A percentile compares a stretch with the other conserved stretches of the same genome.
Conservation (phyloP, 2,329 filamentous ascomycete species). For the Emericellopsis atlantica region DNA sequence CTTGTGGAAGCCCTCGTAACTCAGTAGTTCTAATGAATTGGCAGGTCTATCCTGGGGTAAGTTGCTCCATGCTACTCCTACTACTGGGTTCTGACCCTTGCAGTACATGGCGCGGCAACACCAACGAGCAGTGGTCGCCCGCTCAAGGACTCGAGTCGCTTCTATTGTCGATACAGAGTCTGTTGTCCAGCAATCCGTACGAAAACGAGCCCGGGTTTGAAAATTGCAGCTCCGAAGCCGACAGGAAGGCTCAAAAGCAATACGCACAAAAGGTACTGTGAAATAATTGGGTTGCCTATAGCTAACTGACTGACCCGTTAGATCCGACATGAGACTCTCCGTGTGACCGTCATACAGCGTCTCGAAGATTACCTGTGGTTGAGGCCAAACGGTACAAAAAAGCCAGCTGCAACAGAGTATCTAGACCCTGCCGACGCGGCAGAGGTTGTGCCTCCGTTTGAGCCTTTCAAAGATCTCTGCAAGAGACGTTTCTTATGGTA, state of each 20-base stretch:
- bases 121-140: conserved; percentile 90
- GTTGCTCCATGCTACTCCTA: not conserved
- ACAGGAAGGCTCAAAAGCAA: conserved; percentile 60
- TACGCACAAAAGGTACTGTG: conserved; percentile 64
- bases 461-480: conserved; percentile 81
- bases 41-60: conserved; percentile 76
- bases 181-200: conserved; percentile 90
- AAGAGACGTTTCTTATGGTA: conserved; percentile 95
- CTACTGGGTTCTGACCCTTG: conserved; percentile 4
- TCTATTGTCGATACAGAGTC: conserved; percentile 85
- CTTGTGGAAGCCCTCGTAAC: not conserved
- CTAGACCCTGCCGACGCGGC: conserved; percentile 36
- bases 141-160: conserved; percentile 93
- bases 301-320: conserved; percentile 18
- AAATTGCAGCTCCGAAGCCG: conserved; percentile 50
- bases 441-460: conserved; percentile 40
- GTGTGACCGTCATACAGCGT: conserved; percentile 75
- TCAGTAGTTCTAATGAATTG: not conserved
- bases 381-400: conserved; percentile 31
- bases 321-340: conserved; percentile 84
- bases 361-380: conserved; percentile 70
- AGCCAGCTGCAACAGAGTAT: conserved; percentile 14
- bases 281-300: no score
- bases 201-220: conserved; percentile 95
- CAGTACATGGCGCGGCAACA: conserved; percentile 86